These are phyloP conservation scores for Calophaca sinica DNA, from an alignment of 306 rosid genomes.

Conservation along the genomic window DNA sequence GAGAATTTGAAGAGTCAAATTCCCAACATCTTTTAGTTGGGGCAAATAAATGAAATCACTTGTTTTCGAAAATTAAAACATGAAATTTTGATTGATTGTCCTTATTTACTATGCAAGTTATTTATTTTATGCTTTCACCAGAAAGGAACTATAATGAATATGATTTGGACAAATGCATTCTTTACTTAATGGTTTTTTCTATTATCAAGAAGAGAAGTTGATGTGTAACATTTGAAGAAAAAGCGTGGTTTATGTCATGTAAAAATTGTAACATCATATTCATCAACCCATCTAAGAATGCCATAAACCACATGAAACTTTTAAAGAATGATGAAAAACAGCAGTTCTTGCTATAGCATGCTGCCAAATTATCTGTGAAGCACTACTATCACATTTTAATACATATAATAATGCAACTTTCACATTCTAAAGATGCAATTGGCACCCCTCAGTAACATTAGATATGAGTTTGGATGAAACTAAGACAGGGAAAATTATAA, in stretches of 20 bases:
- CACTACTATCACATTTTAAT: not conserved
- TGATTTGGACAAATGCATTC: no score
- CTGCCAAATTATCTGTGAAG: slow-evolving; percentile 18
- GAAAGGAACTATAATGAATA: not conserved
- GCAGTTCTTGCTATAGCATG: not conserved
- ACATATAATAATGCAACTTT: slow-evolving; percentile 6
- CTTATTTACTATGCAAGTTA: not conserved
- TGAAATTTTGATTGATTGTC: slow-evolving; percentile 20
- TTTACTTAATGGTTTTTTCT: no score
- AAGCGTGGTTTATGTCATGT: slow-evolving; percentile 14
- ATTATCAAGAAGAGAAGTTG: not conserved
- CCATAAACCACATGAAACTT: not conserved
- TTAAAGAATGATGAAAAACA: slow-evolving; percentile 21
- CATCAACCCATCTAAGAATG: slow-evolving; percentile 29
- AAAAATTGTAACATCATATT: slow-evolving; percentile 4
- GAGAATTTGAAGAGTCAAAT: no score
- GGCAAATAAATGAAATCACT: not conserved
- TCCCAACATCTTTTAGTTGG: not conserved
- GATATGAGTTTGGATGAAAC: slow-evolving; percentile 1
- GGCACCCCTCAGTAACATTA: slow-evolving; percentile 13
- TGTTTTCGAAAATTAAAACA: not conserved
- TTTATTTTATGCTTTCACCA: not conserved
- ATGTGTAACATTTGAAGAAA: not conserved
- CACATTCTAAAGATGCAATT: slow-evolving; percentile 35
- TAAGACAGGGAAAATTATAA: slow-evolving; percentile 4